phyloP scores from a whole-genome alignment of 148 eudicot genomes.

The Vaccinium corymbosum region DNA sequence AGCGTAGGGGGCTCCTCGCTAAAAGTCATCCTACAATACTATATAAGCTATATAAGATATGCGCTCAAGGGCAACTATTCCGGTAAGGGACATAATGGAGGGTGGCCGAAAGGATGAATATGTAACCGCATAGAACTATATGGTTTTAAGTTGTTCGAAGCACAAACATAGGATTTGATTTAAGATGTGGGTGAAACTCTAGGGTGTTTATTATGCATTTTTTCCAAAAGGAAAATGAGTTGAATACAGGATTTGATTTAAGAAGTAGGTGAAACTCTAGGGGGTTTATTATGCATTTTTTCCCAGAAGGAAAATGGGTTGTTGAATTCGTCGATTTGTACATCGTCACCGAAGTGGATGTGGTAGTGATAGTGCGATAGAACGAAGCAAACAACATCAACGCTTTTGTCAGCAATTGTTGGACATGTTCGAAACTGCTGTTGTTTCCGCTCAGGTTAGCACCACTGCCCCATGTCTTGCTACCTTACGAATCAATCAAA shows the following conservation, averaged over 20 bases:
- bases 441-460: neutral
- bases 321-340: neutral
- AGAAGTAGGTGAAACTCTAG: neutral
- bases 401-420: neutral
- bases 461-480: constrained; percentile 10
- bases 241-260: too few species aligned
- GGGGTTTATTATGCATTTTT: neutral
- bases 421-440: constrained; percentile 7
- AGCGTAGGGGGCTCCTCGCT: too few species aligned
- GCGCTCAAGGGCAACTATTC: too few species aligned
- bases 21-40: too few species aligned
- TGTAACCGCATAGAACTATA: too few species aligned
- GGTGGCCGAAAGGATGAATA: too few species aligned
- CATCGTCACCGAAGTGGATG: neutral
- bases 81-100: too few species aligned
- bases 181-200: neutral
- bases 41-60: too few species aligned
- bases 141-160: too few species aligned
- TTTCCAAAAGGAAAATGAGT: neutral
- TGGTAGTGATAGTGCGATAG: neutral
- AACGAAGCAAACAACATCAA: neutral
- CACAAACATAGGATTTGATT: neutral
- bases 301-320: neutral
- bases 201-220: neutral
- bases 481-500: neutral